phyloP scores from a whole-genome alignment of 257 asterid genomes.

The Nyctanthes arbortristis region DNA sequence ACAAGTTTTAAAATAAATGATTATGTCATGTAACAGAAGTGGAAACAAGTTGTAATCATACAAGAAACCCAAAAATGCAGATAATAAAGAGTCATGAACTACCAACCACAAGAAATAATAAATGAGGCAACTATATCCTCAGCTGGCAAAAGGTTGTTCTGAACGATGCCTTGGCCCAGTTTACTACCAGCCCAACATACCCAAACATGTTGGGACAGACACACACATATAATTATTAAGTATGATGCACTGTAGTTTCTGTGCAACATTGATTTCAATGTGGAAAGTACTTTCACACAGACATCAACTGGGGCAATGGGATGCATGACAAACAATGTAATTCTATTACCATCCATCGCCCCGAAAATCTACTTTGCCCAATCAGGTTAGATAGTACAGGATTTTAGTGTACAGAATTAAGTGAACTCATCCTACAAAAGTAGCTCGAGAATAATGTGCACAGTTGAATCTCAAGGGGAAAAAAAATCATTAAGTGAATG shows the following conservation, averaged over 20 bases:
- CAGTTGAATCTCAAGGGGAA: not conserved
- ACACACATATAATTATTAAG: too few species aligned
- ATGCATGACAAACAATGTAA: not conserved
- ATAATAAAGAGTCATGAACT: not conserved
- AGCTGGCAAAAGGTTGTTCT: constrained; percentile 11
- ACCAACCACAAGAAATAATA: not conserved
- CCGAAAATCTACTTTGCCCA: not conserved
- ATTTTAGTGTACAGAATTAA: not conserved
- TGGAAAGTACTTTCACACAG: too few species aligned
- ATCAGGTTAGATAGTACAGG: not conserved
- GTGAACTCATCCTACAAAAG: not conserved
- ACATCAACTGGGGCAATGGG: too few species aligned
- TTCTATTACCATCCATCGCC: not conserved
- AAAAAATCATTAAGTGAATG: not conserved
- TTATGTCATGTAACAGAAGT: too few species aligned
- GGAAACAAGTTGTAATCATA: too few species aligned
- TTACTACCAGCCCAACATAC: constrained; percentile 15
- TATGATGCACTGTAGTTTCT: not conserved
- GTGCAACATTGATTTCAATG: not conserved
- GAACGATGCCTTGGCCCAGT: constrained; percentile 1
- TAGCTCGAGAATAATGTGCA: not conserved
- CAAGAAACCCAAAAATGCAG: too few species aligned
- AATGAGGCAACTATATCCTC: not conserved
- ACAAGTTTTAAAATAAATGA: not conserved
- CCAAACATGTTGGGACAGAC: constrained; percentile 13